Base-by-base conservation (phyloP, 345 rosid species). In the Eucalyptus cladocalyx region DNA sequence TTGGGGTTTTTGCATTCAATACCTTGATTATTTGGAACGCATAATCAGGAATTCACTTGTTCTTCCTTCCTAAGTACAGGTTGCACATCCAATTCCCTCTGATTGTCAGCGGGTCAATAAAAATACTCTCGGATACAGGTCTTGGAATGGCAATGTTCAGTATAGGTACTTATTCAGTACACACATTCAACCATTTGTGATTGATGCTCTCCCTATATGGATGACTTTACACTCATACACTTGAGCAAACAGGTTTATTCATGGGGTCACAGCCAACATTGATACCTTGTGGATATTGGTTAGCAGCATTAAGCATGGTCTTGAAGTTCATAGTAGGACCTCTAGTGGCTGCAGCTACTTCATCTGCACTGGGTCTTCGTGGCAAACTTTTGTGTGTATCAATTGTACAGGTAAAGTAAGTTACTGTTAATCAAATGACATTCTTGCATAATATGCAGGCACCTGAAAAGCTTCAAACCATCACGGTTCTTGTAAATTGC, bases 71-170 rank as follows among this genome's bases (percentile, higher is more conserved):
- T 58, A 30, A 45, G 13, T 26, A n/a, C 67, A 90, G 91, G 56
- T 90, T n/a, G 81, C 56, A 86, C 51, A 53, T 91, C 40, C 18
- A 56, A 28, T 67, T 91, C 87, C 92, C 92, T 17, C 24, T 47
- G 50, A 88, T 91, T 26, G 69, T 89, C 42, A 23, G 50, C 3
- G 88, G 89, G 4, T 89, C 88, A 30, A 88, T 89, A 89, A 6
- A 60, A 7, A 91, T 91, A 88, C 17, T 91, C 42, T 72, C 92
- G 51, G 14, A 91, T 45, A 80, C 92, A 1, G 87, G 91, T 60
- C 90, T 91, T 23, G 92, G 91, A 76, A 88, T 88, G 92, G 89
- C 90, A 24, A 86, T 91, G 83, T 89, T 89, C 58, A 91, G 92
- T 86, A 56, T 91, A 69, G 91, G 91, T 90, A 88, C 58, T 45